These are phyloP conservation scores for Triticum aestivum DNA, from an alignment of 176 grass and related monocot genomes.

Conservation along the genomic window IWGSC_CS_RefSeq_v2.1 NC_057802.1:363757910-363758409, in stretches of 20 bases:
- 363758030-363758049: conserved; percentile 21
- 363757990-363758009: conserved; percentile 28
- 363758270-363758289: not conserved
- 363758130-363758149: not conserved
- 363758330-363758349: not conserved
- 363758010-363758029: conserved; percentile 27
- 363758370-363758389: not conserved
- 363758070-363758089: not conserved
- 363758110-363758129: not conserved
- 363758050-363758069: not conserved
- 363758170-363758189: not conserved
- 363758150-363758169: not conserved
- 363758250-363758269: not conserved
- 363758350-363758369: not conserved
- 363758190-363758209: not conserved
- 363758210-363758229: not conserved
- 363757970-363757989: conserved; percentile 57
- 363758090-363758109: not conserved
- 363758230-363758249: not conserved
- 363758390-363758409: not conserved
- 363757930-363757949: conserved; percentile 77
- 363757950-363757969: conserved; percentile 49
- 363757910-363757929: conserved; percentile 51
- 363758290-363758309: not conserved
- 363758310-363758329: not conserved